phyloP scores from a whole-genome alignment of 306 rosid species.

The Luffa acutangula region DNA sequence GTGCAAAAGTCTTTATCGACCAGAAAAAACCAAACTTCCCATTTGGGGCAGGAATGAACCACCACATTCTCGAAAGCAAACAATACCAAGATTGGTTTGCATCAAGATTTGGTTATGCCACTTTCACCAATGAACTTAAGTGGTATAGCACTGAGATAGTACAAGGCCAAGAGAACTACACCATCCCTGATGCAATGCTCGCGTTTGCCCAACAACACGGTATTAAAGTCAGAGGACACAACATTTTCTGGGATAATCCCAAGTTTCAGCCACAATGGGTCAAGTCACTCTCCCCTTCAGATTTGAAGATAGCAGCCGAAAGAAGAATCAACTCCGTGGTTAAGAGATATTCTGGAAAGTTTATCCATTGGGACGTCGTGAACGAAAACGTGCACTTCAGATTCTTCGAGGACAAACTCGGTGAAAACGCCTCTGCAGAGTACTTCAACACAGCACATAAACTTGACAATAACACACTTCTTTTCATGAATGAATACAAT shows the following conservation, averaged over 20 bases:
- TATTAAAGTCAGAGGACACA: slow-evolving; percentile 60
- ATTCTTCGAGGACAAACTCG: slow-evolving; percentile 46
- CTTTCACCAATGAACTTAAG: slow-evolving; percentile 66
- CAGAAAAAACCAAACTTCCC: slow-evolving; percentile 30
- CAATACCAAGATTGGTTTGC: slow-evolving; percentile 59
- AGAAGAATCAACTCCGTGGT: slow-evolving; percentile 36
- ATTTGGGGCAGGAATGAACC: slow-evolving; percentile 47
- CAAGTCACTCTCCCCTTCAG: slow-evolving; percentile 25
- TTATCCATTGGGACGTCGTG: slow-evolving; percentile 70
- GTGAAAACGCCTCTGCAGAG: slow-evolving; percentile 22
- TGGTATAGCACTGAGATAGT: slow-evolving; percentile 47
- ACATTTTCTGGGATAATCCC: slow-evolving; percentile 62
- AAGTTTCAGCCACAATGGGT: slow-evolving; percentile 43
- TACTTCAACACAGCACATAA: slow-evolving; percentile 22
- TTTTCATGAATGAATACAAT: slow-evolving; percentile 65
- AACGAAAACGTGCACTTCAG: slow-evolving; percentile 60
- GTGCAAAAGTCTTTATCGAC: slow-evolving; percentile 29
- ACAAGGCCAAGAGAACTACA: slow-evolving; percentile 37
- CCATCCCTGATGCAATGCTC: slow-evolving; percentile 43
- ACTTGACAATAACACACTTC: slow-evolving; percentile 27
- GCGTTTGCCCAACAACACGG: slow-evolving; percentile 29
- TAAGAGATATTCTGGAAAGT: slow-evolving; percentile 39
- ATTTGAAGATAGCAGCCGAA: background rate
- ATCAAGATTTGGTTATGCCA: slow-evolving; percentile 48
- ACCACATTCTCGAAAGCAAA: slow-evolving; percentile 32